Conservation (phyloP, 306 rosid genomes). For the Malus sylvestris region DNA sequence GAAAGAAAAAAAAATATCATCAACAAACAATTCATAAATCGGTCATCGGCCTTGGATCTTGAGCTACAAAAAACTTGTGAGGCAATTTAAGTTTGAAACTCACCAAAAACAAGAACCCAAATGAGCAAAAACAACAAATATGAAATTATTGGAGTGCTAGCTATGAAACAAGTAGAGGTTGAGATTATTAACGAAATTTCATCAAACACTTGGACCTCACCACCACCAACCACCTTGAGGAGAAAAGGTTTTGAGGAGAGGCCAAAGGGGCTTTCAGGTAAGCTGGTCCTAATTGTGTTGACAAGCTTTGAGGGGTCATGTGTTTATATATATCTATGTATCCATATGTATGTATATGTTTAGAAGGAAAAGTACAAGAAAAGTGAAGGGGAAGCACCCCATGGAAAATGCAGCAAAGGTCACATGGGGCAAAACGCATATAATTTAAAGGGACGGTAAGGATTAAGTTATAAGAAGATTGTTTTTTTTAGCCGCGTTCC, state of each 20-base stretch:
- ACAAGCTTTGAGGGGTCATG: not conserved
- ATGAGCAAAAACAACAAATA: not conserved
- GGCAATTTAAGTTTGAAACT: conserved; percentile 7
- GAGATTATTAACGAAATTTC: not conserved
- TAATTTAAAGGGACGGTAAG: not conserved
- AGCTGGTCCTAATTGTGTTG: not conserved
- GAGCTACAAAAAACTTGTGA: not conserved
- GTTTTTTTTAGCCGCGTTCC: conserved; percentile 20
- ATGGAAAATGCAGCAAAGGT: conserved; percentile 55
- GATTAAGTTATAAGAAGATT: not conserved
- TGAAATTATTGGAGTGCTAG: not conserved
- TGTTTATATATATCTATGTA: conserved; percentile 5
- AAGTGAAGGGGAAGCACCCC: conserved; percentile 30
- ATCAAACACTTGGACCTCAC: not conserved
- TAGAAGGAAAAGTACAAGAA: conserved; percentile 13
- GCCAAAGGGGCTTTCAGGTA: not conserved
- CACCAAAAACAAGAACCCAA: conserved; percentile 26
- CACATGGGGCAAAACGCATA: conserved; percentile 62
- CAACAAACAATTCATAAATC: not conserved
- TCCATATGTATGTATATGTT: not conserved
- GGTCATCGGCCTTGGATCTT: not conserved
- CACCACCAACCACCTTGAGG: not conserved
- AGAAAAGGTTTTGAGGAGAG: not conserved
- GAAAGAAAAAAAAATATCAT: not conserved
- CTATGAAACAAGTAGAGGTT: not conserved